phyloP scores from a whole-genome alignment of 78 protist genomes.

The Anaeramoeba flamelloides region DNA sequence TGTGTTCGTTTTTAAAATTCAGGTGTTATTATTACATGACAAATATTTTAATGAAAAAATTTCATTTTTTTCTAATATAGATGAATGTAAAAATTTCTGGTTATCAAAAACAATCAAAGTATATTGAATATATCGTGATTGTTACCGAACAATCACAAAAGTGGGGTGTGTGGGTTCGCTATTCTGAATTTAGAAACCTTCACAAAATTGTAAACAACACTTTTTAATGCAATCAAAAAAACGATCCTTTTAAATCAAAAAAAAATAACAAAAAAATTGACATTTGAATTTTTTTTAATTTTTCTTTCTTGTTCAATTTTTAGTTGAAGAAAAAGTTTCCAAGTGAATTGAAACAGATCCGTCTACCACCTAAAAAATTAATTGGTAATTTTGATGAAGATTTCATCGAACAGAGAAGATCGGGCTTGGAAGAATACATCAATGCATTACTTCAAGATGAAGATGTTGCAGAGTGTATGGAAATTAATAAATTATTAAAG shows the following conservation, averaged over 20 bases:
- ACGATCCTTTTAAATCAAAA: background rate
- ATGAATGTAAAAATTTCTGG: too few species aligned
- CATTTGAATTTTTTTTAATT: too few species aligned
- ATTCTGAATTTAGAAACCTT: background rate
- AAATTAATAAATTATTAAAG: background rate
- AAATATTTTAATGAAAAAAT: too few species aligned
- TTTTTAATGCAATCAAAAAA: too few species aligned
- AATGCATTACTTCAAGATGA: background rate
- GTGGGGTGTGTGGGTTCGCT: background rate
- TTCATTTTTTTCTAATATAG: too few species aligned
- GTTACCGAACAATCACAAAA: background rate
- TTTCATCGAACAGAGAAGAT: background rate
- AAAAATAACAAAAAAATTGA: background rate
- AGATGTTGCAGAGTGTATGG: background rate
- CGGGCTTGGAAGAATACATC: background rate
- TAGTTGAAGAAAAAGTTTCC: background rate
- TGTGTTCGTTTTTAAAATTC: too few species aligned
- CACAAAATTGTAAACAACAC: background rate
- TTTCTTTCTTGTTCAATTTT: background rate
- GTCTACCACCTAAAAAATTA: background rate
- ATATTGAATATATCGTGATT: background rate
- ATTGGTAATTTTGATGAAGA: background rate
- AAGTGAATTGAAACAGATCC: background rate
- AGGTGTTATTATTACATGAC: too few species aligned
- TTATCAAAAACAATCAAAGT: too few species aligned